Evolutionary conservation across 1,139 yeast species (phyloP), one percentile per base, ranked within the genome.

Genomic region (Saccharomycopsis hybrid): DNA sequence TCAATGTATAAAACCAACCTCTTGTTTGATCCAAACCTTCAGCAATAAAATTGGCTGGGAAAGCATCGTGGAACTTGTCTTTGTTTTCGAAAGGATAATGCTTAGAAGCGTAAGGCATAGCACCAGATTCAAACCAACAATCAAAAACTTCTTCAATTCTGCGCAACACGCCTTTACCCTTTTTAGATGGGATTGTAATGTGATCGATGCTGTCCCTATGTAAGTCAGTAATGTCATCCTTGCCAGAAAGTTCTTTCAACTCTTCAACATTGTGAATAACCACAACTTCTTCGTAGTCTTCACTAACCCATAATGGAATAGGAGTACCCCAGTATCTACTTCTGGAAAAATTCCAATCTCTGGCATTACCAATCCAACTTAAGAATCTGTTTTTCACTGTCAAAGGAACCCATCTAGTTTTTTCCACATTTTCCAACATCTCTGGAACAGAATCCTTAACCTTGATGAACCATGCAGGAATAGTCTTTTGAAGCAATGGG

Each of bases 281-380:
- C 41, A 92, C 92, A 58, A 92, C 71, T 72, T 92, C 99, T 68
- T 86, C 85, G 59, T 75, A 81, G 67, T 92, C 99, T 18, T 90
- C 97, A 60, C 92, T 82, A 46, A 81, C 96, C 99, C 99, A 92
- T 62, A 92, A 72, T 55, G 99, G 99, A 60, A 92, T 83, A 55
- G 99, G 99, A 41, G 97, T 92, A 73, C 99, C 99, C 99, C 99
- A 92, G 71, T 92, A 92, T 70, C 99, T 81, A 74, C 92, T 92
- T 77, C 99, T 85, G 25, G 97, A 89, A 58, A 92, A 78, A 66
- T 92, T 92, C 99, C 99, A 92, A 70, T 92, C 99, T 69, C 99
- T 85, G 48, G 98, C 98, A 62, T 90, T 90, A 59, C 92, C 87
- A 66, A 92, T 86, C 99, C 99, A 92, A 73, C 90, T 92, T 49